Evolutionary conservation across 768 basidiomycete genomes (phyloP), one percentile per base, ranked within the genome.

Genomic region (Lepiota brunneoincarnata): DNA sequence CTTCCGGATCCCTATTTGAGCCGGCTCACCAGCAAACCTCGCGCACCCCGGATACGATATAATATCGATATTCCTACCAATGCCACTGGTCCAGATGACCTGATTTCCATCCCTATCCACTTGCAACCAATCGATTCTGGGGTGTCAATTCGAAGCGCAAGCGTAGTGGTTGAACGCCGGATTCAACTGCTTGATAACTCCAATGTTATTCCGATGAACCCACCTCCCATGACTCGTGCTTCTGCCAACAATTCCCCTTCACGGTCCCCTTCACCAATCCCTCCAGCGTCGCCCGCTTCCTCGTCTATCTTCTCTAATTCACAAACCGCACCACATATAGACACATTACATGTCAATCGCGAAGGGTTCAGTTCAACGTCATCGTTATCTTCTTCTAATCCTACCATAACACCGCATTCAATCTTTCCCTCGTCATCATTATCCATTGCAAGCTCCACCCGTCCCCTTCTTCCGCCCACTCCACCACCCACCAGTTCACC

Each of bases 41-140:
- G 80, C 53, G 75, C 78, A 1, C 80, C 83, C 4, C 66, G 77
- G 43, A 71, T 90, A 63, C 80, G 78, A 49, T 91, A 89, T 65
- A 73, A 73, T 44, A 63, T 89, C 43, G 73, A 78, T 56, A 61
- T 75, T 0, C 86, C 89, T 24, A 70, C 75, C 18, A 61, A 71
- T 38, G 79, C 89, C 6, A 75, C 90, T 47, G 89, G 87, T 18
- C 90, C 90, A 21, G 73, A 81, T 41, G 90, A 91, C 67, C 75
- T 88, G 34, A 75, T 91, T 24, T 79, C 87, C 50, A 77, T 89
- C 53, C 77, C 82, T 12, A 71, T 92, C 54, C 73, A 76, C 48
- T 72, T 90, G 42, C 75, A 78, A n/a, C 82, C 87, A 6, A 57
- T 78, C 39, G 85, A 89, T 58, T 68, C 75, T n/a, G 67, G 68